Percentiles rank a stretch among this genome's conserved stretches.
Conservation (phyloP, 2,329 filamentous ascomycete species). For the Sordariomycetes sp. region DNA sequence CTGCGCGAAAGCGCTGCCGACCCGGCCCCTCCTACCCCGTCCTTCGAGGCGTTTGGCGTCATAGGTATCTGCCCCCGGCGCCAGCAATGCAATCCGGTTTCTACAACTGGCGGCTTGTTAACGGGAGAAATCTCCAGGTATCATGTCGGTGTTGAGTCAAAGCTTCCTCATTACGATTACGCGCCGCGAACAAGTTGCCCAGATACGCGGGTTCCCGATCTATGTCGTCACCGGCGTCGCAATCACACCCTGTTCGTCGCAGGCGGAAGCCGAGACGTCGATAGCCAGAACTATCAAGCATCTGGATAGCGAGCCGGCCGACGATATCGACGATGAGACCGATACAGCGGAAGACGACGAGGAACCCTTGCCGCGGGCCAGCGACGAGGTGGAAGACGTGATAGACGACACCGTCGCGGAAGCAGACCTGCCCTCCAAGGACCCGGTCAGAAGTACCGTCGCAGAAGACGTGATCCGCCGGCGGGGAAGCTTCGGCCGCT, state of each 20-base stretch:
- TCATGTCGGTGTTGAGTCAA: slow-evolving; percentile 69
- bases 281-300: slow-evolving; percentile 44
- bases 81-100: neutral
- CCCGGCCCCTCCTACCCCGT: slow-evolving; percentile 15
- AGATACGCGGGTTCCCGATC: slow-evolving; percentile 67
- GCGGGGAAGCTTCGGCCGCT: slow-evolving; percentile 74
- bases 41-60: slow-evolving; percentile 47
- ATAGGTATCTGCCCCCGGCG: slow-evolving; percentile 26
- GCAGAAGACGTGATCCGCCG: slow-evolving; percentile 79
- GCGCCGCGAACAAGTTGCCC: slow-evolving; percentile 75
- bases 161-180: slow-evolving; percentile 83
- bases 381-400: slow-evolving; percentile 30
- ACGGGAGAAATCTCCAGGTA: slow-evolving; percentile 37
- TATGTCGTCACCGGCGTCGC: slow-evolving; percentile 84
- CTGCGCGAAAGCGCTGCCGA: slow-evolving; percentile 21
- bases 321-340: slow-evolving; percentile 21
- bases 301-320: slow-evolving; percentile 12
- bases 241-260: slow-evolving; percentile 75
- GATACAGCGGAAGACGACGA: slow-evolving; percentile 19
- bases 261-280: slow-evolving; percentile 57
- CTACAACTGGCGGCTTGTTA: neutral
- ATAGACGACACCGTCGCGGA: slow-evolving; percentile 17
- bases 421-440: slow-evolving; percentile 6
- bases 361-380: slow-evolving; percentile 13
- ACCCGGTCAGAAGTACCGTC: slow-evolving; percentile 41